Evolutionary conservation across 2,329 filamentous ascomycete species (phyloP), one percentile per base, ranked within the genome.

Genomic region (Thyridium curvatum): DNA sequence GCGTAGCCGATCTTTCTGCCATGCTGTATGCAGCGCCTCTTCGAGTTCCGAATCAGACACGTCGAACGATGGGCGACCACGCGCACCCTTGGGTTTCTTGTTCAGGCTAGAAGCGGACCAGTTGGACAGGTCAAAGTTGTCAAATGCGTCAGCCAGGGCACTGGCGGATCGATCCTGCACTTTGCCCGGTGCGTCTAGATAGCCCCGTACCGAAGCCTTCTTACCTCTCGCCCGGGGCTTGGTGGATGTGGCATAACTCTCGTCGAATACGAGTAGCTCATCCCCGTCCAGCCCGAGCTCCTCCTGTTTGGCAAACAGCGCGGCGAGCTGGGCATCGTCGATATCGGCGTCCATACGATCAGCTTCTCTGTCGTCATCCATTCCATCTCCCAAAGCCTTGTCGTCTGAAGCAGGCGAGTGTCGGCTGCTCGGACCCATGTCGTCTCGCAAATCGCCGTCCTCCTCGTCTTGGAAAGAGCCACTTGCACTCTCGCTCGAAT

Each of bases 111-210:
- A 79, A 18, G 81, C 72, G 13, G 85, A 75, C 62, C 85, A 87
- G 52, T 94, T 91, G 33, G 91, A 68, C 53, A 94, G 68, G 53
- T 95, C 88, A 46, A 95, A 82, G 8, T 79, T 84, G 43, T 83
- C 79, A 44, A 79, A 75, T 2, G 61, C 62, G 41, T 81, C 59
- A 9, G 64, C 61, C 46, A 68, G 58, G 28, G 59, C 52, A 41
- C 56, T 67, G 8, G 48, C 37, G 51, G 48, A n/a, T 52, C 40
- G 7, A 56, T 43, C 35, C 45, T 51, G 5, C 46, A 47, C 35
- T 39, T 51, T 35, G 46, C 49, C 7, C 7, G 33, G n/a, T 10
- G 32, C 31, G 3, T 36, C 30, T 13, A 21, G 49, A 48, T 37
- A 44, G 40, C 7, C 52, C 44, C 10, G 18, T 8, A 36, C 18